Percentiles rank a stretch among this genome's conserved stretches.
Conservation (phyloP, 495 filamentous ascomycete species). For the Ascobolus immersus region DNA sequence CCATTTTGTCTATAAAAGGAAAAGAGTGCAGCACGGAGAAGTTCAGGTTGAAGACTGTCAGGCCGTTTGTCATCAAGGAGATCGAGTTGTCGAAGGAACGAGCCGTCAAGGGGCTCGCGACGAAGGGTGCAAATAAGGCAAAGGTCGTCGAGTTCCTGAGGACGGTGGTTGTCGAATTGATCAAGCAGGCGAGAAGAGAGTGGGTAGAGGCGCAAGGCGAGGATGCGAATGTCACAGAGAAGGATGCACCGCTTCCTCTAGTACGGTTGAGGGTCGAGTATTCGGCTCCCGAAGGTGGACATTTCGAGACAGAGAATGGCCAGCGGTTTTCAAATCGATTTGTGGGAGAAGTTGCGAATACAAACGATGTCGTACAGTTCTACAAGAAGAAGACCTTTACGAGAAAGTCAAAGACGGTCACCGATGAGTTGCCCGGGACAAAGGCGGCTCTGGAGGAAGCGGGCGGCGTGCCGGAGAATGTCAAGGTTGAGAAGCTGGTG, state of each 20-base stretch:
- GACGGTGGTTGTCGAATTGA: slow-evolving; percentile 55
- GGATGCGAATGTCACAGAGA: slow-evolving; percentile 23
- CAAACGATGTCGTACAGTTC: slow-evolving; percentile 80
- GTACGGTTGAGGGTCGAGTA: slow-evolving; percentile 80
- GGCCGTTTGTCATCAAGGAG: slow-evolving; percentile 73
- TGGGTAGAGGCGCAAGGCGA: slow-evolving; percentile 52
- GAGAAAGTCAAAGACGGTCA: slow-evolving; percentile 19
- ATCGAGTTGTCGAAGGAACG: slow-evolving; percentile 52
- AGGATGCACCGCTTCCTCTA: slow-evolving; percentile 51
- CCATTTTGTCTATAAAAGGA: slow-evolving; percentile 60
- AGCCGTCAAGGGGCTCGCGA: slow-evolving; percentile 48
- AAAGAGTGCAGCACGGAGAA: slow-evolving; percentile 59
- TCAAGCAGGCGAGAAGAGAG: slow-evolving; percentile 53
- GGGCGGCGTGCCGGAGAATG: slow-evolving; percentile 32
- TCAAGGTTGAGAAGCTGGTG: slow-evolving; percentile 74
- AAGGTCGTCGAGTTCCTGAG: slow-evolving; percentile 55
- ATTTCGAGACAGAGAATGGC: slow-evolving; percentile 81
- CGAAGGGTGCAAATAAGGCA: slow-evolving; percentile 55
- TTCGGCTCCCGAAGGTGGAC: slow-evolving; percentile 59
- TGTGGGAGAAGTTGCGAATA: slow-evolving; percentile 67
- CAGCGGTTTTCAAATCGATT: slow-evolving; percentile 94
- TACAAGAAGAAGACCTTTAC: slow-evolving; percentile 49
- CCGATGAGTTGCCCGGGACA: slow-evolving; percentile 35
- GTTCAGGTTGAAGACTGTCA: slow-evolving; percentile 61
- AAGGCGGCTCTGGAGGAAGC: slow-evolving; percentile 8